A percentile compares a stretch with the other conserved stretches of the same genome.
These are phyloP conservation scores for Phlyctochytrium planicorne DNA, from an alignment of 192 early-diverging fungal species.

Conservation along the genomic window DNA sequence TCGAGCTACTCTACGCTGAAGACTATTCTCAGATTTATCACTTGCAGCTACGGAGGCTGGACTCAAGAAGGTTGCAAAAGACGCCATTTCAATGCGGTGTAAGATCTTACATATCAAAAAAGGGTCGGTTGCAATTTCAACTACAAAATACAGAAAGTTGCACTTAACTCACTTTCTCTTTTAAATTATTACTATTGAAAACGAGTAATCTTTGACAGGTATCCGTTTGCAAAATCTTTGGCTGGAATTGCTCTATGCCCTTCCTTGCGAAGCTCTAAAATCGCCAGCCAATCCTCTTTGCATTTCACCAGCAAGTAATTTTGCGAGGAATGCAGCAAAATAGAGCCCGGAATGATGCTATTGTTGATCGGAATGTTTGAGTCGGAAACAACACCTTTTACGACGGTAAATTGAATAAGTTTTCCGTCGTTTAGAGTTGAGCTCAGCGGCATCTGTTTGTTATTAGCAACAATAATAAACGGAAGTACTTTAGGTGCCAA, in stretches of 20 bases:
- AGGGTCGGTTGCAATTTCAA: too few species aligned
- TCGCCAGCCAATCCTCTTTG: slow-evolving; percentile 51
- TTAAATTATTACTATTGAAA: too few species aligned
- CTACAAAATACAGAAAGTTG: too few species aligned
- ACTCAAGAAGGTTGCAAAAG: too few species aligned
- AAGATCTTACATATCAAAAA: too few species aligned
- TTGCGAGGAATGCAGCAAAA: slow-evolving; percentile 30
- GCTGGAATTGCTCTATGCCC: slow-evolving; percentile 54
- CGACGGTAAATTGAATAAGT: slow-evolving; percentile 45
- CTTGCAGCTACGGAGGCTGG: too few species aligned
- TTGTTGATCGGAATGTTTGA: neutral
- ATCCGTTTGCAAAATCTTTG: slow-evolving; percentile 74
- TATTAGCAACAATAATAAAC: slow-evolving; percentile 10
- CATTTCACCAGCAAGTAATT: slow-evolving; percentile 51
- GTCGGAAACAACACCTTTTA: slow-evolving; percentile 16
- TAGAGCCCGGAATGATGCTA: slow-evolving; percentile 29
- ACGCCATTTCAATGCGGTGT: too few species aligned
- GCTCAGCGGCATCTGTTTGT: slow-evolving; percentile 47
- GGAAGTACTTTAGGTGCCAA: slow-evolving; percentile 69
- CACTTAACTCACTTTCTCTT: too few species aligned
- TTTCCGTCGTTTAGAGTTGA: slow-evolving; percentile 44
- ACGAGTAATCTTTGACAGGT: too few species aligned
- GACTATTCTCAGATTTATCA: too few species aligned
- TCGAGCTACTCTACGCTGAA: too few species aligned
- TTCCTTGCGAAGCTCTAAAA: slow-evolving; percentile 55